phyloP scores from a whole-genome alignment of 2,329 filamentous ascomycete genomes.

The Colletotrichum tropicicola region DNA sequence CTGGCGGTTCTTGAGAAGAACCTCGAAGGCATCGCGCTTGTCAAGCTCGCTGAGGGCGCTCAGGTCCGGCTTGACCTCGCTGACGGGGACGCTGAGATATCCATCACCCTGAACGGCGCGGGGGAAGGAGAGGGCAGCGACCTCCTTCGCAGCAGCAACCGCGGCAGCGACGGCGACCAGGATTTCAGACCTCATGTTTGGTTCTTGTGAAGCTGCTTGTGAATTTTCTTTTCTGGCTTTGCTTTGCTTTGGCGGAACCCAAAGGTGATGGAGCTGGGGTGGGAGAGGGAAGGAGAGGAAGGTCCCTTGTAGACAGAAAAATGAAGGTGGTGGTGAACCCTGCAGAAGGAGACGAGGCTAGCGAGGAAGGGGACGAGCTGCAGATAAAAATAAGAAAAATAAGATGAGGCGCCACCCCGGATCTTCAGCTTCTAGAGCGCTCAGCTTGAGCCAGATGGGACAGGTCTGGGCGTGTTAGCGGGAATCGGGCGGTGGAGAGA shows the following conservation, averaged over 20 bases:
- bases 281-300: not conserved
- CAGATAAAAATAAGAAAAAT: constrained; percentile 5
- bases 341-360: constrained; percentile 8
- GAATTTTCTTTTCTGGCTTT: not conserved
- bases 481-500: not conserved
- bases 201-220: not conserved
- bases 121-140: constrained; percentile 34
- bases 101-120: constrained; percentile 44
- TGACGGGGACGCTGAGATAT: constrained; percentile 47
- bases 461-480: constrained; percentile 3
- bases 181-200: constrained; percentile 15
- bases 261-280: not conserved
- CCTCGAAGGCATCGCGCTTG: constrained; percentile 36
- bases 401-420: constrained; percentile 5
- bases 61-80: constrained; percentile 19
- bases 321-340: constrained; percentile 9
- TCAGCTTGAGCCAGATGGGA: not conserved
- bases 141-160: constrained; percentile 19
- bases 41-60: constrained; percentile 17
- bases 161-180: constrained; percentile 10
- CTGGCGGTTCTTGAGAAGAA: constrained; percentile 44
- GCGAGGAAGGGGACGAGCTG: not conserved
- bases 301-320: not conserved
- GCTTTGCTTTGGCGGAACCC: constrained; percentile 2
- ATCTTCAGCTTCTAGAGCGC: constrained; percentile 16